These are phyloP conservation scores for Adansonia grandidieri DNA, from an alignment of 441 rosid genomes.

Conservation along the genomic window DNA sequence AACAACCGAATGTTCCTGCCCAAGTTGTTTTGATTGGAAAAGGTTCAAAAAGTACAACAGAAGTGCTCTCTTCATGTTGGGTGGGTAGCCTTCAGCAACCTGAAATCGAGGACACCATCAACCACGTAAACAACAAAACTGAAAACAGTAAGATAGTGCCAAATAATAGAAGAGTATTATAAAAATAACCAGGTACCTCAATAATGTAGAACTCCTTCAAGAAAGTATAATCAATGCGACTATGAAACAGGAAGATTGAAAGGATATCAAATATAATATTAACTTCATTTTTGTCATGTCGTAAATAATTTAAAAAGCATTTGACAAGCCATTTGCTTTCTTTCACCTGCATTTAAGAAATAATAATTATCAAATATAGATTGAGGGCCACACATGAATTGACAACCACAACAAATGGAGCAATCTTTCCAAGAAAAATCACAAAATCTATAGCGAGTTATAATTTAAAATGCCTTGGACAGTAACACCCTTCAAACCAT, in stretches of 20 bases:
- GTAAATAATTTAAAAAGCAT: slow-evolving; percentile 91
- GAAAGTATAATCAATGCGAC: slow-evolving; percentile 95
- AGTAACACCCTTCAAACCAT: background rate
- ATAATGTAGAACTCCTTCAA: slow-evolving; percentile 95
- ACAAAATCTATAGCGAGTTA: slow-evolving; percentile 6
- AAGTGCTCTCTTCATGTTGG: slow-evolving; percentile 78
- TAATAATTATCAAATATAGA: slow-evolving; percentile 23
- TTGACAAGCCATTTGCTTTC: slow-evolving; percentile 99
- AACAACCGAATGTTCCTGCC: slow-evolving; percentile 90
- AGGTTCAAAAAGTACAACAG: slow-evolving; percentile 83
- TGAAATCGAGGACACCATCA: slow-evolving; percentile 39
- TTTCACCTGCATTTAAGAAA: slow-evolving; percentile 72
- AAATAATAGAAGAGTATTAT: slow-evolving; percentile 18
- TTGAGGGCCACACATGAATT: slow-evolving; percentile 14
- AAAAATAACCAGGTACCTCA: slow-evolving; percentile 61
- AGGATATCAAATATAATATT: slow-evolving; percentile 89
- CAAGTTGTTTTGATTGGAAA: slow-evolving; percentile 89
- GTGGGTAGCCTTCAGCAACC: slow-evolving; percentile 95
- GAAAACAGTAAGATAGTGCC: background rate
- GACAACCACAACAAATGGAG: slow-evolving; percentile 2
- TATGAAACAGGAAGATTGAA: slow-evolving; percentile 84
- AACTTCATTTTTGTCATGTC: slow-evolving; percentile 83
- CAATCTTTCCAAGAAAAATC: background rate
- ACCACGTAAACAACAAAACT: slow-evolving; percentile 1
- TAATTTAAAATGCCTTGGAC: background rate